Evolutionary conservation across 352 stramenopile genomes (phyloP).

Genomic region (Plasmopara halstedii): DNA sequence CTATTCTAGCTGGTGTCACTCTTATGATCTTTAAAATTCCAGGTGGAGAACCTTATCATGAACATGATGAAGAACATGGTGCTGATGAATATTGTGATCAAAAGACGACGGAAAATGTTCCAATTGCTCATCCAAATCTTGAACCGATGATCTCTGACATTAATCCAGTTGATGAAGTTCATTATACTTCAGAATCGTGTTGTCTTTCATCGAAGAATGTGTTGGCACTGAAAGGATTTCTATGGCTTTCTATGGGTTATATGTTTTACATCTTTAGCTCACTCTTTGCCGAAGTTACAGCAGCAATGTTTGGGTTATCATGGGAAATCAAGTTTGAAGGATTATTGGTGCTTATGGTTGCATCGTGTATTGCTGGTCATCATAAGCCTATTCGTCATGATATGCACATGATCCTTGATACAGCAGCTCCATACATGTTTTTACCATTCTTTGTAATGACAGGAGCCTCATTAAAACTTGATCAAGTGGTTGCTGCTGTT

Average conservation of each 20-base stretch:
- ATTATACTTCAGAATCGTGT: slow-evolving; percentile 24
- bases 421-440: slow-evolving; percentile 56
- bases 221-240: slow-evolving; percentile 50
- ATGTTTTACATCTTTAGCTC: slow-evolving; percentile 54
- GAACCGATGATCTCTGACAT: slow-evolving; percentile 24
- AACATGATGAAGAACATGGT: slow-evolving; percentile 5
- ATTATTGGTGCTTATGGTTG: slow-evolving; percentile 62
- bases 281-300: slow-evolving; percentile 36
- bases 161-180: slow-evolving; percentile 11
- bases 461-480: slow-evolving; percentile 49
- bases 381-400: slow-evolving; percentile 50
- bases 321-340: slow-evolving; percentile 66
- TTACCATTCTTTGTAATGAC: slow-evolving; percentile 76
- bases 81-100: slow-evolving; percentile 11
- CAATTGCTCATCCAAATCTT: slow-evolving; percentile 33
- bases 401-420: slow-evolving; percentile 70
- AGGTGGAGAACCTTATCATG: slow-evolving; percentile 7
- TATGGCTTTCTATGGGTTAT: slow-evolving; percentile 56
- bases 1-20: slow-evolving; percentile 31
- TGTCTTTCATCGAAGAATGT: slow-evolving; percentile 19
- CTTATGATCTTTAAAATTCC: slow-evolving; percentile 59
- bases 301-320: slow-evolving; percentile 35
- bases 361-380: slow-evolving; percentile 56
- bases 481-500: slow-evolving; percentile 54
- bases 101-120: slow-evolving; percentile 16